Percentiles rank a stretch among this genome's conserved stretches.
phyloP scores from a whole-genome alignment of 306 rosid species.

The Carpinus fangiana region DNA sequence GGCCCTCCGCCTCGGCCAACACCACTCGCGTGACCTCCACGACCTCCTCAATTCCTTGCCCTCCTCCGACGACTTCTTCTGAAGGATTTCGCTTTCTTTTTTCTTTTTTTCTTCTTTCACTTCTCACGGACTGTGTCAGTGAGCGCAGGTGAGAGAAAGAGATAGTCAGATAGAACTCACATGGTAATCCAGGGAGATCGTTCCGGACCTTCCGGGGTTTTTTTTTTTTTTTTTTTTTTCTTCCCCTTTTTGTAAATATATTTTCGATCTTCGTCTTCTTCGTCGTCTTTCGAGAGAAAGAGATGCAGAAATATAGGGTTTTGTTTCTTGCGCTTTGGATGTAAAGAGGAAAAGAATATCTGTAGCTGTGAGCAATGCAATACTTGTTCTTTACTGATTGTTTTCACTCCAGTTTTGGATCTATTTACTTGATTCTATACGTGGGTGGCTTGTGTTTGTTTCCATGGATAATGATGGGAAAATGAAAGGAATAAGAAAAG shows the following conservation, averaged over 20 bases:
- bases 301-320: conserved; percentile 20
- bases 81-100: background rate
- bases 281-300: conserved; percentile 3
- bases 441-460: background rate
- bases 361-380: conserved; percentile 18
- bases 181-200: conserved; percentile 37
- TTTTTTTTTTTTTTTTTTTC: background rate
- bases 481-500: too few species aligned
- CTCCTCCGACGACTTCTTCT: conserved; percentile 38
- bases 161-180: background rate
- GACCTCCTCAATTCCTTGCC: conserved; percentile 48
- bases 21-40: conserved; percentile 45
- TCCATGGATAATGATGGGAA: conserved; percentile 20
- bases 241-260: conserved; percentile 48
- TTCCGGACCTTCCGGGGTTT: background rate
- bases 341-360: conserved; percentile 33
- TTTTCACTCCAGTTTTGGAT: background rate
- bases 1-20: conserved; percentile 60
- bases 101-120: background rate
- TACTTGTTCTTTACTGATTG: background rate
- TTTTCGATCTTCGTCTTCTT: conserved; percentile 26
- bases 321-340: conserved; percentile 31
- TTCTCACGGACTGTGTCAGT: background rate
- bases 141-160: background rate
- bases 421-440: background rate